These are phyloP conservation scores for Didymella lethalis DNA, from an alignment of 2,329 filamentous ascomycete species.

Conservation along the genomic window DNA sequence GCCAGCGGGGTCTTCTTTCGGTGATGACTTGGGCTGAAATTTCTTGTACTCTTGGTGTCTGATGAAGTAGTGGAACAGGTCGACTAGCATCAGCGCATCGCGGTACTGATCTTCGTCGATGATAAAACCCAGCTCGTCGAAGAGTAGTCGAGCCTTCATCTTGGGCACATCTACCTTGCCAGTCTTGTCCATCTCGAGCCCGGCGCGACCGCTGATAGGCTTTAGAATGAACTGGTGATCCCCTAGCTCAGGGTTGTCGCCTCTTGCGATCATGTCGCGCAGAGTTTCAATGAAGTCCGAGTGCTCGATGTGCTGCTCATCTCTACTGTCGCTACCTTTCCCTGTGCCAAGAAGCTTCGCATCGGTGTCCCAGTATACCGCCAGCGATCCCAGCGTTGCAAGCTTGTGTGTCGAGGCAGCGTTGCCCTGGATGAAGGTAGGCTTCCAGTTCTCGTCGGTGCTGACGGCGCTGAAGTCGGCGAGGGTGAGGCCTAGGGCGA, in stretches of 20 bases:
- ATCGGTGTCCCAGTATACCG: conserved; percentile 98
- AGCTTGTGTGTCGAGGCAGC: conserved; percentile 88
- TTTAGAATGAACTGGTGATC: conserved; percentile 93
- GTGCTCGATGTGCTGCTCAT: conserved; percentile 70
- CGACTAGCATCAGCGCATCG: conserved; percentile 96
- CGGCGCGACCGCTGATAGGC: conserved; percentile 93
- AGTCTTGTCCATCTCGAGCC: conserved; percentile 93
- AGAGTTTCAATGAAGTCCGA: conserved; percentile 80
- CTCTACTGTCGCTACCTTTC: conserved; percentile 71
- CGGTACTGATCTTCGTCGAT: conserved; percentile 97
- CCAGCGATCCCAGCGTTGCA: conserved; percentile 85
- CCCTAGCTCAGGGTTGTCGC: conserved; percentile 63
- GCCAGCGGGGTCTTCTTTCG: conserved; percentile 88
- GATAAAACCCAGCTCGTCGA: conserved; percentile 98
- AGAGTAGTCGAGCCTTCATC: conserved; percentile 88
- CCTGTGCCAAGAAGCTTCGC: conserved; percentile 82
- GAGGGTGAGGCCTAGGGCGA: conserved; percentile 88
- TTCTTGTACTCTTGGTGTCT: conserved; percentile 97
- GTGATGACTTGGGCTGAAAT: conserved; percentile 81
- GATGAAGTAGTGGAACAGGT: conserved; percentile 98
- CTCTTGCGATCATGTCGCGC: conserved; percentile 78
- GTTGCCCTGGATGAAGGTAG: conserved; percentile 92
- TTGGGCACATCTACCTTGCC: conserved; percentile 80
- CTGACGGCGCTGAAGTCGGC: conserved; percentile 97
- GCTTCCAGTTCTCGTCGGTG: conserved; percentile 93